Conservation (phyloP, 495 filamentous ascomycete species). For the Glarea lozoyensis region DNA sequence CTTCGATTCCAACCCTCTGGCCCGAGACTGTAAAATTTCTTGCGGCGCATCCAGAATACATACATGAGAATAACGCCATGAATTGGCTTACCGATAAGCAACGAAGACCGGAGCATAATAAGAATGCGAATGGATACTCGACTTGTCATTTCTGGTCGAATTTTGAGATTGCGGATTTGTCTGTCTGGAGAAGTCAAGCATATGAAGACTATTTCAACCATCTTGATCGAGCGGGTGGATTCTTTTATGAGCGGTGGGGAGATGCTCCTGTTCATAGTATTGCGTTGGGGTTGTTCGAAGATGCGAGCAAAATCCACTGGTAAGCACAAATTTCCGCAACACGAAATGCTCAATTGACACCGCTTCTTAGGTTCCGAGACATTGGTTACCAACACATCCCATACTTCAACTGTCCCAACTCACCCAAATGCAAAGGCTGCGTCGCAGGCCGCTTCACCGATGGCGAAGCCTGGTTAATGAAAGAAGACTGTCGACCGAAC, state of each 20-base stretch:
- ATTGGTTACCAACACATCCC: constrained; percentile 98
- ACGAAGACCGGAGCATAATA: constrained; percentile 69
- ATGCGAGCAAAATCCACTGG: constrained; percentile 90
- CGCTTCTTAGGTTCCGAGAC: constrained; percentile 77
- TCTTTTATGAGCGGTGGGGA: constrained; percentile 99
- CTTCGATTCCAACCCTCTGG: constrained; percentile 86
- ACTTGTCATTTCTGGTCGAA: constrained; percentile 99
- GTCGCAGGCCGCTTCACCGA: constrained; percentile 77
- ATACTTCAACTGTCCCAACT: constrained; percentile 97
- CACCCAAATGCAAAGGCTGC: constrained; percentile 88
- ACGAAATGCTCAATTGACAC: constrained; percentile 4
- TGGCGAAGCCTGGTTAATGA: constrained; percentile 71
- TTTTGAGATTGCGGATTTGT: constrained; percentile 95
- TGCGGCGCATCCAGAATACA: constrained; percentile 69
- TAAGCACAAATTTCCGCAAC: constrained; percentile 33
- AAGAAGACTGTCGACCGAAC: constrained; percentile 90
- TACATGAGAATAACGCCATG: constrained; percentile 77
- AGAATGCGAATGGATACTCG: constrained; percentile 80
- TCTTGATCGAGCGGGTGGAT: constrained; percentile 86
- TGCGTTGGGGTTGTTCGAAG: constrained; percentile 88
- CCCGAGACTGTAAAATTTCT: constrained; percentile 87
- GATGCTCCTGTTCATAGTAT: constrained; percentile 97
- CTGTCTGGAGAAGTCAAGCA: constrained; percentile 82
- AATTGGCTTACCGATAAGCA: constrained; percentile 75
- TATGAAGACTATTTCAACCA: constrained; percentile 98